Conservation (phyloP, 2,329 filamentous ascomycete species). For the Cercospora sp. region DNA sequence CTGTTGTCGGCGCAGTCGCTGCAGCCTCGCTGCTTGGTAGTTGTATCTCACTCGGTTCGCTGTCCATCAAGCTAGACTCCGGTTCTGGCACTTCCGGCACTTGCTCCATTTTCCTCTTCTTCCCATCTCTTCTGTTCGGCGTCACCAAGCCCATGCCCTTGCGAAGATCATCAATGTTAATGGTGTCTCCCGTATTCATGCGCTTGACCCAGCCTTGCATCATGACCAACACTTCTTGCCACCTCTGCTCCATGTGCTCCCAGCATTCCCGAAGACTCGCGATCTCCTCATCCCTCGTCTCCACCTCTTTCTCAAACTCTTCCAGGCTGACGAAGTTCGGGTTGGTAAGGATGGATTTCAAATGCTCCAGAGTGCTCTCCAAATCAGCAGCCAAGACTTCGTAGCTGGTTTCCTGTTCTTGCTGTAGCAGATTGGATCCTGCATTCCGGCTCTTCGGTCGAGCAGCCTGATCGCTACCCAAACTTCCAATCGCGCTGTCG, state of each 20-base stretch:
- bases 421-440: conserved; percentile 39
- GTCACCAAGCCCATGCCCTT: conserved; percentile 60
- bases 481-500: conserved; percentile 38
- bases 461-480: conserved; percentile 31
- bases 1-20: conserved; percentile 4
- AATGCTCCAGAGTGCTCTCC: conserved; percentile 74
- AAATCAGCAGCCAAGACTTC: conserved; percentile 72
- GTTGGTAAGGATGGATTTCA: conserved; percentile 84
- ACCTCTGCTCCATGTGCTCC: conserved; percentile 89
- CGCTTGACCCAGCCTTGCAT: conserved; percentile 90
- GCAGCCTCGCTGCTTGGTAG: conserved; percentile 14
- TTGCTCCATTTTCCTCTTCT: conserved; percentile 25
- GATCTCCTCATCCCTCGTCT: conserved; percentile 90
- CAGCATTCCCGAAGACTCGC: conserved; percentile 77
- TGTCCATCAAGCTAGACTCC: conserved; percentile 31
- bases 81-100: conserved; percentile 26
- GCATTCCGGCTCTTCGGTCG: conserved; percentile 25
- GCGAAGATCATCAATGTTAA: conserved; percentile 62
- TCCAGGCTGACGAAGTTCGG: conserved; percentile 95
- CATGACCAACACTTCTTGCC: conserved; percentile 84
- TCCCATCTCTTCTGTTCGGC: conserved; percentile 35
- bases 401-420: conserved; percentile 60
- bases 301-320: conserved; percentile 89
- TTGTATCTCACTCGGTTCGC: conserved; percentile 34
- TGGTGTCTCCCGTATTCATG: conserved; percentile 70